Percentiles rank a stretch among this genome's conserved stretches.
These are phyloP conservation scores for Phalaenopsis aphrodite DNA, from an alignment of 106 monocot species.

Conservation along the genomic window DNA sequence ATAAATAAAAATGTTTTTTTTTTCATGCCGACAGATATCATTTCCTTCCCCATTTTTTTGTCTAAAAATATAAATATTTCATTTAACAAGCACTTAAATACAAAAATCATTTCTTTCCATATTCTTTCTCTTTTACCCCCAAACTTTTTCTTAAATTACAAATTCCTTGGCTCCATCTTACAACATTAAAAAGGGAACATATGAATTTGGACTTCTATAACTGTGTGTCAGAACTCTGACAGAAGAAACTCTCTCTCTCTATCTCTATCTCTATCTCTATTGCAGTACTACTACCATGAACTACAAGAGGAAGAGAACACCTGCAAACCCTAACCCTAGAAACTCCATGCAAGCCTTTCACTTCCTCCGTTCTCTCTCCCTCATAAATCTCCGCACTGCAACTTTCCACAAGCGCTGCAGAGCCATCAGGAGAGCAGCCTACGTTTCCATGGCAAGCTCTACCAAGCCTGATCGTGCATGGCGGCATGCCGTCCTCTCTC, in stretches of 20 bases:
- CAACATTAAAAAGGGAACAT: neutral
- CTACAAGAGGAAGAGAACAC: neutral
- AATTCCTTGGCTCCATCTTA: neutral
- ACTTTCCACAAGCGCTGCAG: conserved; percentile 12
- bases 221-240: conserved; percentile 9
- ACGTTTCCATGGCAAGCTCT: conserved; percentile 41
- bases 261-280: conserved; percentile 12
- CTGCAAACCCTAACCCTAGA: conserved; percentile 29
- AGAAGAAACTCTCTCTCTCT: conserved; percentile 14
- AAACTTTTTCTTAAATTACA: neutral
- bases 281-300: neutral
- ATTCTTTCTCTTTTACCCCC: too few relatives aligned
- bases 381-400: conserved; percentile 6
- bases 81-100: too few relatives aligned
- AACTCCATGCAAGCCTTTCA: conserved; percentile 28
- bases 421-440: conserved; percentile 36
- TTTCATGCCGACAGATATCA: too few relatives aligned
- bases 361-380: conserved; percentile 38
- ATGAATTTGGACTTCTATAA: neutral
- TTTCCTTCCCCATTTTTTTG: too few relatives aligned
- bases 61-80: too few relatives aligned
- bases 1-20: too few relatives aligned
- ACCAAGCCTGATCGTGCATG: conserved; percentile 20
- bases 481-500: conserved; percentile 34
- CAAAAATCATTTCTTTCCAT: too few relatives aligned